A percentile compares a stretch with the other conserved stretches of the same genome.
These are phyloP conservation scores for Neopestalotiopsis sp. DNA, from an alignment of 2,329 filamentous ascomycete species.

Conservation along the genomic window DNA sequence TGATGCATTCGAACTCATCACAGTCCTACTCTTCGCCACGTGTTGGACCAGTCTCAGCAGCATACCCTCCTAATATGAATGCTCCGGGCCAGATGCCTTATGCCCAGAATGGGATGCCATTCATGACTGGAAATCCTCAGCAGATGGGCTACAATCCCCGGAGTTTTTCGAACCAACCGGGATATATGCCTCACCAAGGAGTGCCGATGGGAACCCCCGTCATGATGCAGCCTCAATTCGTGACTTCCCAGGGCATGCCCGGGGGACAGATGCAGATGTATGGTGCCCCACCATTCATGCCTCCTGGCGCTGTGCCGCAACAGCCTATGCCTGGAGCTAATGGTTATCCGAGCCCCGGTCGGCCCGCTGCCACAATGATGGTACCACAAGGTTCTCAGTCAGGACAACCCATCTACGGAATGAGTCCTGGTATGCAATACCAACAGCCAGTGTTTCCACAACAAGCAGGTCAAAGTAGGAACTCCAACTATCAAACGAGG, in stretches of 20 bases:
- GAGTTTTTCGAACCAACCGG: constrained; percentile 73
- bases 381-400: constrained; percentile 93
- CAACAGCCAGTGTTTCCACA: constrained; percentile 78
- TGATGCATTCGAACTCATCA: constrained; percentile 84
- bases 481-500: constrained; percentile 26
- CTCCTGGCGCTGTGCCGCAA: constrained; percentile 56
- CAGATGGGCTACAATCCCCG: constrained; percentile 70
- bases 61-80: constrained; percentile 71
- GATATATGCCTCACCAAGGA: constrained; percentile 75
- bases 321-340: constrained; percentile 69
- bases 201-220: constrained; percentile 77
- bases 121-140: constrained; percentile 72
- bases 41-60: constrained; percentile 71
- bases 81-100: constrained; percentile 74
- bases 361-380: constrained; percentile 86
- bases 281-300: constrained; percentile 71
- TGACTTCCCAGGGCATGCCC: constrained; percentile 74
- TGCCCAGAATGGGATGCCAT: constrained; percentile 74
- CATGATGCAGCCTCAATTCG: constrained; percentile 84
- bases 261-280: constrained; percentile 83
- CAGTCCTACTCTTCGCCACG: constrained; percentile 88
- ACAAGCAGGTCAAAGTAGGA: constrained; percentile 73
- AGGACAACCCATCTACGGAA: constrained; percentile 78
- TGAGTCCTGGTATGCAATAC: constrained; percentile 77
- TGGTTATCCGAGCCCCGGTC: constrained; percentile 87